Conservation (phyloP, 2,329 filamentous ascomycete species). For the Bipolaris gigantea region DNA sequence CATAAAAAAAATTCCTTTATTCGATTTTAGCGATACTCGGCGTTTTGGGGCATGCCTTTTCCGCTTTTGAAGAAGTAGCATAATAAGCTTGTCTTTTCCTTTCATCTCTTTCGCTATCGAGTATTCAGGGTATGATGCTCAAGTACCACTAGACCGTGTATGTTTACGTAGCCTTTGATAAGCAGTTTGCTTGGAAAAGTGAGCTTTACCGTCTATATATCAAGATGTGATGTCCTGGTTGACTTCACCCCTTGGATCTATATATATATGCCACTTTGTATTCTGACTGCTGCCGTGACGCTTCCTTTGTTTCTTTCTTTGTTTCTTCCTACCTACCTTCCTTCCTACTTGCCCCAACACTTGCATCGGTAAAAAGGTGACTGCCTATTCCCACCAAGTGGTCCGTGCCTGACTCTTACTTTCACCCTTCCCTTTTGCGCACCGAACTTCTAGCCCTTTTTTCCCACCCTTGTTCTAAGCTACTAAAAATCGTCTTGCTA, state of each 20-base stretch:
- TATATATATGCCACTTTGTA: background rate
- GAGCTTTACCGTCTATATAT: conserved; percentile 21
- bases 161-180: conserved; percentile 27
- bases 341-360: background rate
- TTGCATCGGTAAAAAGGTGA: background rate
- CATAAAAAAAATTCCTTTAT: conserved; percentile 51
- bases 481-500: too few relatives aligned
- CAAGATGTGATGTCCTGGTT: conserved; percentile 24
- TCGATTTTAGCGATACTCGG: conserved; percentile 37
- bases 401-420: conserved; percentile 7
- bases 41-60: conserved; percentile 33
- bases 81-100: conserved; percentile 28
- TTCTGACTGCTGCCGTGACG: background rate
- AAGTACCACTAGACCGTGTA: conserved; percentile 34
- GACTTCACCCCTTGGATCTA: background rate
- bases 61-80: conserved; percentile 16
- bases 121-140: conserved; percentile 23
- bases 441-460: background rate
- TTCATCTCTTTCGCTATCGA: conserved; percentile 36
- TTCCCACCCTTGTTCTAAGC: too few relatives aligned
- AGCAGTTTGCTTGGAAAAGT: conserved; percentile 26
- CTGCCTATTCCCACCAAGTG: conserved; percentile 5
- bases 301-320: too few relatives aligned
- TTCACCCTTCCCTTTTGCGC: background rate
- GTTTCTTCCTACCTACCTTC: too few relatives aligned